Percentiles rank a stretch among this genome's conserved stretches.
These are phyloP conservation scores for Candida sphagnicola DNA, from an alignment of 805 yeast species.

Conservation along the genomic window DNA sequence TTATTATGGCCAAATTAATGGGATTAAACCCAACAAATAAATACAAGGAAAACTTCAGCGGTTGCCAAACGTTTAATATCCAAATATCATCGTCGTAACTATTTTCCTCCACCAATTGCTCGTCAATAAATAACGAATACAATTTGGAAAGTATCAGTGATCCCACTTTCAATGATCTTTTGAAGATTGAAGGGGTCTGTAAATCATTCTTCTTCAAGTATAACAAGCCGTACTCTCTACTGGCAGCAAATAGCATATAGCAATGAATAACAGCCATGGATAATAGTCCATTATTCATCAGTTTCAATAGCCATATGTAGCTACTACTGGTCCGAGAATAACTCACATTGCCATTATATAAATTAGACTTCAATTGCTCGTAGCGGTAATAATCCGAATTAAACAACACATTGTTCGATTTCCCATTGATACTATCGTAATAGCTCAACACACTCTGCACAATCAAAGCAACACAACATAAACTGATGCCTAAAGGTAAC, in stretches of 20 bases:
- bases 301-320: constrained; percentile 5
- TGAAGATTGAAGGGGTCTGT: constrained; percentile 18
- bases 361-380: constrained; percentile 21
- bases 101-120: constrained; percentile 9
- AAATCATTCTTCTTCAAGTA: constrained; percentile 21
- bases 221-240: constrained; percentile 28
- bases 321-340: neutral
- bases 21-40: constrained; percentile 60
- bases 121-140: neutral
- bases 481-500: constrained; percentile 24
- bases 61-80: constrained; percentile 64
- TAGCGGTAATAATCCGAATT: constrained; percentile 32
- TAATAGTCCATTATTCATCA: constrained; percentile 2
- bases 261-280: constrained; percentile 3
- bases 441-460: constrained; percentile 11
- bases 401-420: constrained; percentile 30
- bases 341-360: neutral
- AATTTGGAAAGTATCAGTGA: constrained; percentile 2
- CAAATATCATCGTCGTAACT: constrained; percentile 38
- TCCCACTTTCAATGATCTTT: constrained; percentile 4
- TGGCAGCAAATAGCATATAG: constrained; percentile 10
- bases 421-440: constrained; percentile 21
- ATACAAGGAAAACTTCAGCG: constrained; percentile 52
- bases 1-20: constrained; percentile 39
- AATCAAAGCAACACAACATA: constrained; percentile 15